Evolutionary conservation across 225 moss, liverwort and hornwort genomes (phyloP).

Genomic region (Thuidium tamariscinum): DNA sequence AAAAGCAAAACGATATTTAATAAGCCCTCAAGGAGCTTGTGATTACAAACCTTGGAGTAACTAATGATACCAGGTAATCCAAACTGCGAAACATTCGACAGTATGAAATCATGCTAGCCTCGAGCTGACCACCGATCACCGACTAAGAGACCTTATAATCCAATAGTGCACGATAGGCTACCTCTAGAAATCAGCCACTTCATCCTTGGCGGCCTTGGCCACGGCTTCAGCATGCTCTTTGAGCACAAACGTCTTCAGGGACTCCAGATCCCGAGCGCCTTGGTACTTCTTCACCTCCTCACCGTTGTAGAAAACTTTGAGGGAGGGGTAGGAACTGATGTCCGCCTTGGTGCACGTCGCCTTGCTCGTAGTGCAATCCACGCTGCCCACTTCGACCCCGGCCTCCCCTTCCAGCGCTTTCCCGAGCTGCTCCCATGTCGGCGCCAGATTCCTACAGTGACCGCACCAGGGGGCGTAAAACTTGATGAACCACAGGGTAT

Average conservation of each 20-base stretch:
- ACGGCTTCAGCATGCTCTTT: constrained; percentile 46
- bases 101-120: not conserved
- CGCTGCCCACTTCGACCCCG: constrained; percentile 68
- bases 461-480: constrained; percentile 97
- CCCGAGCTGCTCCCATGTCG: constrained; percentile 80
- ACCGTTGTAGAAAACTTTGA: constrained; percentile 79
- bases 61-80: not conserved
- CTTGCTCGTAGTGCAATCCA: constrained; percentile 82
- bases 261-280: constrained; percentile 65
- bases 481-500: constrained; percentile 93
- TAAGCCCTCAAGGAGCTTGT: not conserved
- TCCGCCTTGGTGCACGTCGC: constrained; percentile 63
- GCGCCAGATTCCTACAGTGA: constrained; percentile 80
- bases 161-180: not conserved
- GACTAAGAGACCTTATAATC: not conserved
- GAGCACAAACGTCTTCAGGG: constrained; percentile 59
- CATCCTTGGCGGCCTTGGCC: constrained; percentile 7
- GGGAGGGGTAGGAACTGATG: constrained; percentile 64
- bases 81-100: not conserved
- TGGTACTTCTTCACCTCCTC: constrained; percentile 76
- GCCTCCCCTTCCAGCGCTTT: constrained; percentile 69
- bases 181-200: constrained; percentile 11
- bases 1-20: not conserved
- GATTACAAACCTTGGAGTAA: not conserved
- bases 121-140: not conserved